Conservation (phyloP, 2,329 filamentous ascomycete genomes). For the Amphichorda felina region DNA sequence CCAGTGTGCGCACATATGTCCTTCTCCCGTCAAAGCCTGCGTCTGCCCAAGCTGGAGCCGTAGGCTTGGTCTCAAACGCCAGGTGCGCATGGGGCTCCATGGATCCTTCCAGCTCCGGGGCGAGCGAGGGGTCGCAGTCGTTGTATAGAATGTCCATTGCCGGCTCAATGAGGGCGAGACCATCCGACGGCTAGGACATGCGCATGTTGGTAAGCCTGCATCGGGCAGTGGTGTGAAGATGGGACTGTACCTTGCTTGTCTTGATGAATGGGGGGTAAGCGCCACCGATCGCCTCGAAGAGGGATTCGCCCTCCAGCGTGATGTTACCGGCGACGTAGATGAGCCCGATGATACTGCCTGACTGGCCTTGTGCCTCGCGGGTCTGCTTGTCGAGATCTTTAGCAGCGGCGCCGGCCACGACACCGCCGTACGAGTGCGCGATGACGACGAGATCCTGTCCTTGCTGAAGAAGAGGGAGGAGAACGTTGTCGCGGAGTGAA, state of each 20-base stretch:
- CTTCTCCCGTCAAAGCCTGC: neutral
- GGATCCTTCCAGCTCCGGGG: neutral
- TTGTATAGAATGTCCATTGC: constrained; percentile 1
- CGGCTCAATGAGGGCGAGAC: neutral
- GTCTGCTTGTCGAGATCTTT: constrained; percentile 22
- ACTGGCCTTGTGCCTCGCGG: constrained; percentile 3
- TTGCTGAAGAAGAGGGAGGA: constrained; percentile 1
- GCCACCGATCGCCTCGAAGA: neutral
- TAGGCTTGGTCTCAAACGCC: neutral
- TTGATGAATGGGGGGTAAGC: constrained; percentile 2
- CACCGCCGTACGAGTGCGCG: constrained; percentile 36
- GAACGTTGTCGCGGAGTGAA: neutral
- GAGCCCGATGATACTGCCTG: constrained; percentile 28
- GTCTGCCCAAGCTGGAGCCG: constrained; percentile 1
- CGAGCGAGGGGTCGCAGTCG: neutral
- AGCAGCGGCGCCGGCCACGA: constrained; percentile 31
- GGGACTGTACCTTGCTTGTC: neutral
- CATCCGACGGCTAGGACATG: neutral
- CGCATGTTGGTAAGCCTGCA: neutral
- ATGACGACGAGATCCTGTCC: constrained; percentile 32
- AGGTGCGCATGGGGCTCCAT: neutral
- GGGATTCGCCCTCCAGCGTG: neutral
- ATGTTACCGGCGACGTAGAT: constrained; percentile 26
- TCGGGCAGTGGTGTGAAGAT: no score
- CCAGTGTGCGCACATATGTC: neutral